Evolutionary conservation across 2,329 filamentous ascomycete genomes (phyloP).

Genomic region (Zasmidium cellare): DNA sequence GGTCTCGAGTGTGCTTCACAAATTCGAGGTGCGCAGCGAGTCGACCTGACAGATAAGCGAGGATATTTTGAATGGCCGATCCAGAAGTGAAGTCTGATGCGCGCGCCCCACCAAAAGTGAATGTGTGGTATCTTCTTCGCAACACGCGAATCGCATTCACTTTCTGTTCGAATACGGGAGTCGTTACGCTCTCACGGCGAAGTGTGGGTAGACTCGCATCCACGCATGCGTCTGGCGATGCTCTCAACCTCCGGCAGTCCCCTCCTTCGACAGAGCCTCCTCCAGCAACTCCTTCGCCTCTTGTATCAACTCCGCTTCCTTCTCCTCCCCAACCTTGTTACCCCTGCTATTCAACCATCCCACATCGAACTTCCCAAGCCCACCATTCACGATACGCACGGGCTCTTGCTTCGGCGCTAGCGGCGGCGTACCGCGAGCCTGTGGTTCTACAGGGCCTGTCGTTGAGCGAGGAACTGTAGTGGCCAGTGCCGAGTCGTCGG

Average conservation of each 20-base stretch:
- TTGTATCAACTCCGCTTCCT: conserved; percentile 78
- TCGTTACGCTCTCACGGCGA: too few species aligned
- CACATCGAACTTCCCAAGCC: conserved; percentile 67
- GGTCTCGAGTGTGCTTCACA: too few species aligned
- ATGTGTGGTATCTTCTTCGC: too few species aligned
- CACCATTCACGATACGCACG: conserved; percentile 44
- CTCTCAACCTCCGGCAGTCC: background rate
- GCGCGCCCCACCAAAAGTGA: too few species aligned
- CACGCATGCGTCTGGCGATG: background rate
- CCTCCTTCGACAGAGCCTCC: conserved; percentile 9
- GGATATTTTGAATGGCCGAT: too few species aligned
- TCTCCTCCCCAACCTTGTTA: conserved; percentile 76
- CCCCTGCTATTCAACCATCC: conserved; percentile 88
- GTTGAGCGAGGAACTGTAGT: conserved; percentile 1
- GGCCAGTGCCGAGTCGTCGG: conserved; percentile 37
- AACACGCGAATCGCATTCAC: too few species aligned
- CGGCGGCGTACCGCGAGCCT: conserved; percentile 2
- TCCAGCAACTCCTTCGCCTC: conserved; percentile 59
- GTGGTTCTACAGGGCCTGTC: conserved; percentile 3
- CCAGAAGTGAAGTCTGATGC: too few species aligned
- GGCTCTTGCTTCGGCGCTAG: conserved; percentile 17
- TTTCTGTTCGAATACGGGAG: too few species aligned
- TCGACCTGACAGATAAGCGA: too few species aligned
- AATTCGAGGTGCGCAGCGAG: too few species aligned
- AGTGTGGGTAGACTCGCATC: too few species aligned